Evolutionary conservation across 2,329 filamentous ascomycete genomes (phyloP), one percentile per base, ranked within the genome.

Genomic region (Penicillium sp.): DNA sequence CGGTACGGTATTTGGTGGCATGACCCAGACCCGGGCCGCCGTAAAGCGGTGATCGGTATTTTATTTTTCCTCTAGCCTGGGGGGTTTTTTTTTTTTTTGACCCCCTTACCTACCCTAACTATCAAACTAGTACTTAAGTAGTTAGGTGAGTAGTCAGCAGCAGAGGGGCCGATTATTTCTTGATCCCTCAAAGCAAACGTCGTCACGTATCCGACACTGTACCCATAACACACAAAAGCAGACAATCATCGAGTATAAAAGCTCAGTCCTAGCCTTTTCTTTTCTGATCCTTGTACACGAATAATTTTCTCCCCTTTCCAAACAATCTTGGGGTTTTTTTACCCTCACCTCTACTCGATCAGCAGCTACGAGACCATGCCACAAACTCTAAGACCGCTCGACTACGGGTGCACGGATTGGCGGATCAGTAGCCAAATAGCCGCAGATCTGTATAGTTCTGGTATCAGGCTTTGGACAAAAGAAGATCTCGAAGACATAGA

Each of bases 401-500:
- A 63, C 57, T 58, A 61, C 36, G 59, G 57, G 42, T 57, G 57
- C 61, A 34, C 59, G 11, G 22, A 58, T 53, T 63, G 61, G 61
- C 57, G 48, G 32, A 58, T 58, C 40, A 63, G 55, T 55, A 63
- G 61, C 49, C 57, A 63, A 56, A 58, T 29, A 55, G 59, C 47
- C 40, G 57, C 55, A 58, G 57, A 63, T 54, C 36, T 63, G 18
- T 63, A 63, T 47, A 54, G 27, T 54, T 55, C 59, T 54, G 57
- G 57, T 58, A 54, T 48, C 40, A 58, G 14, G 50, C 56, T 61
- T 56, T 61, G 56, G 58, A 55, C 39, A n/a, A 63, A 27, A 60
- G 50, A 61, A 29, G 57, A 58, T 50, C 59, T 63, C 36, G 8
- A 56, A 56, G 55, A 61, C 49, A 61, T 63, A 57, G 60, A 61